phyloP scores from a whole-genome alignment of 352 stramenopile genomes.

The Phytopythium oedochilum region DNA sequence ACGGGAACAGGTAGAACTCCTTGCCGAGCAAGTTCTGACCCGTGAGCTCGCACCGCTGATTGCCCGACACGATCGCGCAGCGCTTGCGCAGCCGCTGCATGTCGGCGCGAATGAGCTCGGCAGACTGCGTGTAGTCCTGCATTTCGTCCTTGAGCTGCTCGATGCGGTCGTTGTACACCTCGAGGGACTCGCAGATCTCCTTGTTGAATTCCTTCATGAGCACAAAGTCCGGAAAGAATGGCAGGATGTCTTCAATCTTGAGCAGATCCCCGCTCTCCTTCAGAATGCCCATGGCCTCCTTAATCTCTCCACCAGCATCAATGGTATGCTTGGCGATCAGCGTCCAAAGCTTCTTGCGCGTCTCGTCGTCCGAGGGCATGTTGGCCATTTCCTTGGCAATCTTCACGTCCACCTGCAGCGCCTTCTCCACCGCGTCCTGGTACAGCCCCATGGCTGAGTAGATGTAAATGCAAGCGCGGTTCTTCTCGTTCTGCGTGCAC shows the following conservation, averaged over 20 bases:
- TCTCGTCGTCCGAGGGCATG: constrained; percentile 86
- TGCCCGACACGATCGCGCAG: constrained; percentile 81
- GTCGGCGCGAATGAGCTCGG: constrained; percentile 86
- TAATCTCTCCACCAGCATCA: constrained; percentile 80
- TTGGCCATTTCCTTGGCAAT: constrained; percentile 93
- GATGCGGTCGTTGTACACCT: constrained; percentile 90
- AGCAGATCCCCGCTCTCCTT: constrained; percentile 80
- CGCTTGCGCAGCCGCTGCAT: constrained; percentile 88
- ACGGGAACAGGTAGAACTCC: constrained; percentile 95
- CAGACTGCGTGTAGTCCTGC: constrained; percentile 90
- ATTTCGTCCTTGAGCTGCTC: constrained; percentile 92
- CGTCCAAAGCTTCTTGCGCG: constrained; percentile 91
- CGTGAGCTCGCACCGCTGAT: constrained; percentile 88
- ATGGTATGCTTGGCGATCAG: constrained; percentile 92
- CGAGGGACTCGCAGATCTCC: constrained; percentile 91
- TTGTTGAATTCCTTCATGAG: constrained; percentile 96
- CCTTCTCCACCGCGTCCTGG: constrained; percentile 91
- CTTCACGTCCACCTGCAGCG: constrained; percentile 88
- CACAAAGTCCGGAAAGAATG: constrained; percentile 94
- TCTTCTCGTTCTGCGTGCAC: constrained; percentile 91
- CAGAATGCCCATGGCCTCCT: constrained; percentile 80
- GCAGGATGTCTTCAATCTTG: constrained; percentile 93
- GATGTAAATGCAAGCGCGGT: constrained; percentile 92
- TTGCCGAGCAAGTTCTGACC: constrained; percentile 86
- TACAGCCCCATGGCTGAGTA: constrained; percentile 92